These are phyloP conservation scores for Phoenix dactylifera DNA, from an alignment of 176 grass and related monocot genomes.

Conservation along the genomic window DNA sequence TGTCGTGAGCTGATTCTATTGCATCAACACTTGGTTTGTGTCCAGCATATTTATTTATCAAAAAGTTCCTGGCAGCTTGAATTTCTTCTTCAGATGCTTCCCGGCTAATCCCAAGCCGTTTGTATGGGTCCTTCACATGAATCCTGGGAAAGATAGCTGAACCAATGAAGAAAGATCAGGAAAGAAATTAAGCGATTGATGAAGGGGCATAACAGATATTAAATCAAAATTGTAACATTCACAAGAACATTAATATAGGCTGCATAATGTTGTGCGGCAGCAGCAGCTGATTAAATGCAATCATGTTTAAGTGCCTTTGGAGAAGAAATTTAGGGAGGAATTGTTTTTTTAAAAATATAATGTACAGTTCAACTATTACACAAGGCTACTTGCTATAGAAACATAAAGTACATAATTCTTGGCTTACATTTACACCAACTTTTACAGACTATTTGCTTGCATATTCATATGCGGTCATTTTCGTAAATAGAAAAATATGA, in stretches of 20 bases:
- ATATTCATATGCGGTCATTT: no score
- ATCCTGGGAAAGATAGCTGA: conserved; percentile 87
- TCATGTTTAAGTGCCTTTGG: no score
- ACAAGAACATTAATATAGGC: background rate
- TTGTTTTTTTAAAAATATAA: no score
- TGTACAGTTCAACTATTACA: no score
- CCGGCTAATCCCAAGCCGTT: conserved; percentile 65
- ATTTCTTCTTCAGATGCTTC: conserved; percentile 99
- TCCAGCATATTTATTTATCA: conserved; percentile 71
- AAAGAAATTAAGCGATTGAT: conserved; percentile 3
- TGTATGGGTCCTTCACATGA: conserved; percentile 78
- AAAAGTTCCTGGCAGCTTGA: conserved; percentile 78
- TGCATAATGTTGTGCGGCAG: background rate
- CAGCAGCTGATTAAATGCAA: no score
- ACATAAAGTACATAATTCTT: no score
- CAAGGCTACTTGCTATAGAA: no score
- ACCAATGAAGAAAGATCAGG: conserved; percentile 26
- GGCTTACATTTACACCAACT: no score
- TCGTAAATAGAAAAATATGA: no score
- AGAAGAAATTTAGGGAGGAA: no score
- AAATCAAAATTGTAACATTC: conserved; percentile 6
- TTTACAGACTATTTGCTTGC: no score
- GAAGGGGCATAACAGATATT: background rate
- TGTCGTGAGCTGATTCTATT: conserved; percentile 92
- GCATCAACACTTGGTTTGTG: conserved; percentile 84